Base-by-base conservation (phyloP, 2,329 filamentous ascomycete genomes). In the Cordyceps tenuipes region DNA sequence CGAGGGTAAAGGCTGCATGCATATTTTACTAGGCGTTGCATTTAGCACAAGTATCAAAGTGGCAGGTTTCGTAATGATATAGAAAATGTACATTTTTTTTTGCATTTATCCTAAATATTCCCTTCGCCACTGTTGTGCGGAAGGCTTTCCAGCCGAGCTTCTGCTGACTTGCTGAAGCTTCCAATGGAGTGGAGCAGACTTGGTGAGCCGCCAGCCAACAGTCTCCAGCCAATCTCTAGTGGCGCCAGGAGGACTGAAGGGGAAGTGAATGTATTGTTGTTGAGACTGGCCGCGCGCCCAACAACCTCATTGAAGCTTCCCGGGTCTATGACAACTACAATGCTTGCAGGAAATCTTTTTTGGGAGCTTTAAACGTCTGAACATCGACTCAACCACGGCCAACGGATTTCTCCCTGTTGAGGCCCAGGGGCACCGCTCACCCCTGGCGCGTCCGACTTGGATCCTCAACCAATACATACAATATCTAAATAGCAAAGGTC, bases 151-250 rank as follows among this genome's bases (percentile, higher is more conserved):
- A 23, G 44, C 10, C 21, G 21, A 53, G 23, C 36, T 60, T 52
- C 29, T 59, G 57, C 57, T 59, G 48, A 59, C 48, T 1, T 26
- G 8, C 21, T 13, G 19, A 31, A 7, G 23, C 23, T 29, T 19
- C 23, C 23, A 44, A 29, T 43, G n/a, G 6, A 44, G 61, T 61
- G 58, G 61, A 49, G 47, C 52, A 5, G n/a, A n/a, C n/a, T n/a
- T n/a, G n/a, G n/a, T n/a, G n/a, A n/a, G n/a, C n/a, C n/a, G n/a
- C n/a, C n/a, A n/a, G n/a, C n/a, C n/a, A n/a, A n/a, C n/a, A n/a
- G n/a, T n/a, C n/a, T n/a, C n/a, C 43, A 49, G 36, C 49, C 50
- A 58, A 59, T 61, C 55, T 62, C 57, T 59, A 51, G 59, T n/a
- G 36, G 29, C 44, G 15, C 39, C 29, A 29, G 54, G 34, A 53